phyloP scores from a whole-genome alignment of 2,329 filamentous ascomycete genomes.

The Huntiella moniliformis region DNA sequence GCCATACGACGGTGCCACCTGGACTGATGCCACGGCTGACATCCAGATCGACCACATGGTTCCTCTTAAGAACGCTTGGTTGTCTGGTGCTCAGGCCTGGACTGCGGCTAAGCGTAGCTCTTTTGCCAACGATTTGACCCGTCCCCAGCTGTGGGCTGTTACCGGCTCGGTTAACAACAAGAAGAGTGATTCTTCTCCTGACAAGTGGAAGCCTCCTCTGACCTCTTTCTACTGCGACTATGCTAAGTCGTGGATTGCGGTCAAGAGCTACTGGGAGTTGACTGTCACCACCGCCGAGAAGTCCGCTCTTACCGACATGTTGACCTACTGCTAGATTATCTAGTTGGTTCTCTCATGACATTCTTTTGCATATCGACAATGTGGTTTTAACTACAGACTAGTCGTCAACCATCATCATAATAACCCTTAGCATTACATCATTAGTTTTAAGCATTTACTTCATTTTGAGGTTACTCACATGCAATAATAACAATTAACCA shows the following conservation, averaged over 20 bases:
- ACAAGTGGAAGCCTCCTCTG: constrained; percentile 57
- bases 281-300: constrained; percentile 57
- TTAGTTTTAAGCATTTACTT: no score
- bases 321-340: constrained; percentile 37
- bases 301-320: constrained; percentile 43
- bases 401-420: no score
- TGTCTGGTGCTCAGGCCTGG: constrained; percentile 55
- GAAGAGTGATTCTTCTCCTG: constrained; percentile 58
- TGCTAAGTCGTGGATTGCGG: constrained; percentile 55
- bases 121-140: constrained; percentile 60
- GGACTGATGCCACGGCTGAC: constrained; percentile 43
- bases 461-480: no score
- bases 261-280: constrained; percentile 55
- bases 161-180: constrained; percentile 56
- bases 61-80: constrained; percentile 64
- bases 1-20: constrained; percentile 55
- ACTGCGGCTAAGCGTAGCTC: constrained; percentile 44
- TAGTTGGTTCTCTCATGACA: no score
- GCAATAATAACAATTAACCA: no score
- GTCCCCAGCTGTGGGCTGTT: constrained; percentile 62
- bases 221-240: constrained; percentile 59
- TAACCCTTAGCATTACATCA: no score
- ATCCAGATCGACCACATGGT: constrained; percentile 75
- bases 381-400: no score
- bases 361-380: no score